phyloP scores from a whole-genome alignment of 768 basidiomycete genomes.

The Phaeotremella skinneri region DNA sequence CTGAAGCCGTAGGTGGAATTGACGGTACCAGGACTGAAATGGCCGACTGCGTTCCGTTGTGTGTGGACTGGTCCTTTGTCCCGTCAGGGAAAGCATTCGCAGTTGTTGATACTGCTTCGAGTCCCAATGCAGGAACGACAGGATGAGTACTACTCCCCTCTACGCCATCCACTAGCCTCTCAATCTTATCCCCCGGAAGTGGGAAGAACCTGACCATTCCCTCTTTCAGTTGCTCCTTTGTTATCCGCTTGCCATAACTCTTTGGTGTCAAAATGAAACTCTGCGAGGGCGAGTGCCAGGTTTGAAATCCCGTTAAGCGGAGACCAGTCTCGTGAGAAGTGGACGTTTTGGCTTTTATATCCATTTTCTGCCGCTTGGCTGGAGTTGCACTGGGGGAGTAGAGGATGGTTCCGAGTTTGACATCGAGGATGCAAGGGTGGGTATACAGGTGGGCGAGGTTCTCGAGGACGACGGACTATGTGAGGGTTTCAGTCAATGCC shows the following conservation, averaged over 20 bases:
- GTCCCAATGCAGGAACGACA: neutral
- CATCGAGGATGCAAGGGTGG: constrained; percentile 82
- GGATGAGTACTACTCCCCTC: neutral
- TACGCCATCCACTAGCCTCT: neutral
- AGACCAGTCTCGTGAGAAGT: constrained; percentile 76
- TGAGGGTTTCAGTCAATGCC: constrained; percentile 6
- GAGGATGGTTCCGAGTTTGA: constrained; percentile 89
- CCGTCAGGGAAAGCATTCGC: neutral
- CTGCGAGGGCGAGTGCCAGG: constrained; percentile 64
- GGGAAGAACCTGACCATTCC: constrained; percentile 81
- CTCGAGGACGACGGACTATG: constrained; percentile 76
- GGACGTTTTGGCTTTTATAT: constrained; percentile 63
- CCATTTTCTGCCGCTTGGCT: constrained; percentile 79
- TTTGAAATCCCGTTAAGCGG: constrained; percentile 85
- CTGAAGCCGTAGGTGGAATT: constrained; percentile 8
- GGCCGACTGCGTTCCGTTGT: too few species aligned
- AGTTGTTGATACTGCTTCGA: neutral
- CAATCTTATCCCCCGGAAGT: constrained; percentile 21
- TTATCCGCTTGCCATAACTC: constrained; percentile 73
- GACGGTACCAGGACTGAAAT: constrained; percentile 24
- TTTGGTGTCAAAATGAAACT: constrained; percentile 62
- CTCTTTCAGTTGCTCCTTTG: constrained; percentile 65
- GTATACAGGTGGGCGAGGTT: constrained; percentile 72
- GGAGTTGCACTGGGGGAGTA: constrained; percentile 64
- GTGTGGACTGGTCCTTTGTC: neutral